phyloP scores from a whole-genome alignment of 805 yeast genomes.

The Candida ficus region DNA sequence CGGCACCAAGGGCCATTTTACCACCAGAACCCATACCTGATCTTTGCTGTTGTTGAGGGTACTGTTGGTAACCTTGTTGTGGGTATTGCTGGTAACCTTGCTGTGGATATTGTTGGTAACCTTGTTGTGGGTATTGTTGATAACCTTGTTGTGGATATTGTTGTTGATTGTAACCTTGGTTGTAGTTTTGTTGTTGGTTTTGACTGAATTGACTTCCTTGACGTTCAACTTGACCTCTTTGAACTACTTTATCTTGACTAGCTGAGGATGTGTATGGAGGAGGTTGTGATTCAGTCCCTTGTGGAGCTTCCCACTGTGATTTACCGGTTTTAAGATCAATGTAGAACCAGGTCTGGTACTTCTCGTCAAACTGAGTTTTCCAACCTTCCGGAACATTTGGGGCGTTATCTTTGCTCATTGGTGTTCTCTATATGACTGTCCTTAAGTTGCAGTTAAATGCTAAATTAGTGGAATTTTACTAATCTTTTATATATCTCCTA shows the following conservation, averaged over 20 bases:
- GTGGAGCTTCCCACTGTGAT: conserved; percentile 91
- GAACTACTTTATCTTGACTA: no score
- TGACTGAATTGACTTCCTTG: not conserved
- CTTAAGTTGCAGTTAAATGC: no score
- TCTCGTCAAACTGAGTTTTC: conserved; percentile 68
- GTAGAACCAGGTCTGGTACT: conserved; percentile 71
- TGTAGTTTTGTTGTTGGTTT: not conserved
- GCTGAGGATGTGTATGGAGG: conserved; percentile 29
- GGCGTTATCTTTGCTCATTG: conserved; percentile 18
- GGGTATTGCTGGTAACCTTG: conserved; percentile 12
- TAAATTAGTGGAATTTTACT: no score
- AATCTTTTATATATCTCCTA: no score
- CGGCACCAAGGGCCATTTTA: conserved; percentile 23
- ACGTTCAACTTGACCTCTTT: conserved; percentile 1
- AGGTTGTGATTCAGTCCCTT: conserved; percentile 49
- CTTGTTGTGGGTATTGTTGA: conserved; percentile 14
- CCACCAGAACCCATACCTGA: conserved; percentile 25
- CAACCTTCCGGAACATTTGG: conserved; percentile 65
- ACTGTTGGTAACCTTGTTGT: conserved; percentile 24
- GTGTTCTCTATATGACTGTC: not conserved
- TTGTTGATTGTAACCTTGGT: conserved; percentile 4
- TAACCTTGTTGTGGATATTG: conserved; percentile 15
- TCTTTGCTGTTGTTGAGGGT: conserved; percentile 28
- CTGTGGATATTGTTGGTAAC: conserved; percentile 11
- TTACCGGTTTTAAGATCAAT: conserved; percentile 67